Evolutionary conservation across 768 basidiomycete species (phyloP).

Genomic region (Tricholoma bakamatsutake): DNA sequence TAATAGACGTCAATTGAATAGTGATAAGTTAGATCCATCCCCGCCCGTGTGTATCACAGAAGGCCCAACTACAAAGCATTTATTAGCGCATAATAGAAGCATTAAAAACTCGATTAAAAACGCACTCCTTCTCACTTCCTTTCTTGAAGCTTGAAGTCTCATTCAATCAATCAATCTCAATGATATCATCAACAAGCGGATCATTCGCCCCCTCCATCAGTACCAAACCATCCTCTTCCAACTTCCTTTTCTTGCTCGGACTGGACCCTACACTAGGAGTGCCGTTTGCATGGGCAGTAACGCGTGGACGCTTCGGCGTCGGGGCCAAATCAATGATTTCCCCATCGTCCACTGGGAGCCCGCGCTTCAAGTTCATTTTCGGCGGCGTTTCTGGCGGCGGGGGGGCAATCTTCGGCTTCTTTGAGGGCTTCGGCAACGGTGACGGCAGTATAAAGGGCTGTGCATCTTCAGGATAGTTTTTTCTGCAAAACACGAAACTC

Average conservation of each 20-base stretch:
- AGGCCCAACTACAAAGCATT: background rate
- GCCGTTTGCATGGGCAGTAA: constrained; percentile 19
- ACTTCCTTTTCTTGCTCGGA: constrained; percentile 56
- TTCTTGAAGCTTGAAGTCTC: background rate
- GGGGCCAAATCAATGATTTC: constrained; percentile 51
- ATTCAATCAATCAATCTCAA: constrained; percentile 44
- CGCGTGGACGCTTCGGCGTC: constrained; percentile 41
- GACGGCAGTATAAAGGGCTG: constrained; percentile 59
- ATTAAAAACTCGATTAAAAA: background rate
- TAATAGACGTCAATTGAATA: too few species aligned
- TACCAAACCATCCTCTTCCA: constrained; percentile 75
- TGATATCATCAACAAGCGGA: constrained; percentile 48
- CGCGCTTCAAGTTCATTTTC: constrained; percentile 44
- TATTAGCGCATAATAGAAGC: background rate
- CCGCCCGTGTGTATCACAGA: background rate
- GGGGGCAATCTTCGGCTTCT: constrained; percentile 32
- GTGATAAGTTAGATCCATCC: too few species aligned
- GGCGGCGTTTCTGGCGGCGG: constrained; percentile 37
- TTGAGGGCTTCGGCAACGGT: constrained; percentile 53
- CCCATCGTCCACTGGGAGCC: constrained; percentile 51
- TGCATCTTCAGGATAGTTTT: constrained; percentile 46
- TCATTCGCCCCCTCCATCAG: constrained; percentile 57
- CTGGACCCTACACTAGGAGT: constrained; percentile 24
- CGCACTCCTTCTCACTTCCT: background rate
- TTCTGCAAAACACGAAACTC: constrained; percentile 29